A percentile compares a stretch with the other conserved stretches of the same genome.
Conservation (phyloP, 1,139 yeast species). For the Wickerhamomyces sp. region DNA sequence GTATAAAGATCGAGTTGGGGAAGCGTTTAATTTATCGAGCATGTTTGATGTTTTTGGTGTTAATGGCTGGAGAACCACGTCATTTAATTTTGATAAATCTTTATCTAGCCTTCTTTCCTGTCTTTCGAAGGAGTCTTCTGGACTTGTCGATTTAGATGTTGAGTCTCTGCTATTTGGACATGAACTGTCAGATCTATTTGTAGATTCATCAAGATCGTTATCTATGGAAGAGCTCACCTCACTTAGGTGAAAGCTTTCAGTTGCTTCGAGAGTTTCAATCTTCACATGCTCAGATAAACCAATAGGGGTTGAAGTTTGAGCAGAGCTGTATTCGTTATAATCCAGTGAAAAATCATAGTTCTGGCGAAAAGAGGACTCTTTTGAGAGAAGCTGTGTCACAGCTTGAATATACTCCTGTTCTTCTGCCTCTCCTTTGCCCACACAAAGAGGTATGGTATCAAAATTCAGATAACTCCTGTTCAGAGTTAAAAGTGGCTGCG, state of each 20-base stretch:
- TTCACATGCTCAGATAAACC: neutral
- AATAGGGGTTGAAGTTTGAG: neutral
- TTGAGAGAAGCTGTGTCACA: constrained; percentile 3
- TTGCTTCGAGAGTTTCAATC: neutral
- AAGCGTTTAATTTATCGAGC: constrained; percentile 3
- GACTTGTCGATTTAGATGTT: constrained; percentile 8
- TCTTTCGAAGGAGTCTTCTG: constrained; percentile 21
- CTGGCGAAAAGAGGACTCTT: too few relatives aligned
- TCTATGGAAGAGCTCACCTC: neutral
- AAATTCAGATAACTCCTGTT: constrained; percentile 4
- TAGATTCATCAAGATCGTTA: neutral
- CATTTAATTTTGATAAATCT: constrained; percentile 7
- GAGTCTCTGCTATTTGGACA: constrained; percentile 10
- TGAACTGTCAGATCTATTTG: too few relatives aligned
- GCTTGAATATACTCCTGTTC: constrained; percentile 9
- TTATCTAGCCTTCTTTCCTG: constrained; percentile 16
- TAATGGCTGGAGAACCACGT: neutral
- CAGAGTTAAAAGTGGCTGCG: neutral
- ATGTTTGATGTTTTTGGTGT: constrained; percentile 1
- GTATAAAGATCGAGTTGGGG: constrained; percentile 17
- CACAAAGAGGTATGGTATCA: constrained; percentile 14
- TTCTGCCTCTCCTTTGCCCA: constrained; percentile 17
- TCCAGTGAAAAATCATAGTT: neutral
- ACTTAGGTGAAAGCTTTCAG: constrained; percentile 1
- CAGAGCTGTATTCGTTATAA: neutral